Percentiles rank a stretch among this genome's conserved stretches.
These are phyloP conservation scores for Quercus robur DNA, from an alignment of 306 rosid species.

Conservation along the genomic window DNA sequence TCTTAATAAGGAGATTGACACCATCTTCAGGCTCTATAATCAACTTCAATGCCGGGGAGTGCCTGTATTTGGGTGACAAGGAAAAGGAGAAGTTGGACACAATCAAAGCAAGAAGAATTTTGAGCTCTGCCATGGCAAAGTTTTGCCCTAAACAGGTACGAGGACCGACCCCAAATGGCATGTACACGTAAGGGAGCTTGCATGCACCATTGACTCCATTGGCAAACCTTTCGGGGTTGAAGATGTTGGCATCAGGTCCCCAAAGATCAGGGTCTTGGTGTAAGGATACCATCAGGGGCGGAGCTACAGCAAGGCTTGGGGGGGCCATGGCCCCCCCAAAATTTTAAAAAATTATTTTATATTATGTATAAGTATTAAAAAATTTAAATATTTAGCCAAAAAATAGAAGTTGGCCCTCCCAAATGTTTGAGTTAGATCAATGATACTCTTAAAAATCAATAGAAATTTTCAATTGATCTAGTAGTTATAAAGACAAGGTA, in stretches of 20 bases:
- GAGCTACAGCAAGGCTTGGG: too few relatives aligned
- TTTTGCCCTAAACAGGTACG: conserved; percentile 30
- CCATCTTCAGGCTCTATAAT: conserved; percentile 34
- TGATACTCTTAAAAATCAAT: too few relatives aligned
- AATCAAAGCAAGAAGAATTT: conserved; percentile 27
- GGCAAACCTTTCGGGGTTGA: conserved; percentile 32
- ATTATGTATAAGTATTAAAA: too few relatives aligned
- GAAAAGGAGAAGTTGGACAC: conserved; percentile 35
- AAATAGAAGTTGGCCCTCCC: too few relatives aligned
- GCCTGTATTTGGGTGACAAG: conserved; percentile 35
- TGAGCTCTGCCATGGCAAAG: conserved; percentile 31
- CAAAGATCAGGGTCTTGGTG: conserved; percentile 19
- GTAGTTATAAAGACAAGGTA: too few relatives aligned
- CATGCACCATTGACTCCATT: conserved; percentile 26
- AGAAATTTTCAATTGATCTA: too few relatives aligned
- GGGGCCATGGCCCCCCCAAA: too few relatives aligned
- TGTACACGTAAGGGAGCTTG: conserved; percentile 26
- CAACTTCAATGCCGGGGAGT: conserved; percentile 21
- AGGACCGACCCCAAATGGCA: conserved; percentile 34
- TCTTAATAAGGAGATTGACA: conserved; percentile 28
- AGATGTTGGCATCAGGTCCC: conserved; percentile 25
- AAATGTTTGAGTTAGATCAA: too few relatives aligned
- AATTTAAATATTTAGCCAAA: too few relatives aligned
- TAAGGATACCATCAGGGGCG: neutral
- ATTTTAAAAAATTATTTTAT: too few relatives aligned